A percentile compares a stretch with the other conserved stretches of the same genome.
Conservation (phyloP, 371 early-diverging fungal species). For the Apophysomyces ossiformis region DNA sequence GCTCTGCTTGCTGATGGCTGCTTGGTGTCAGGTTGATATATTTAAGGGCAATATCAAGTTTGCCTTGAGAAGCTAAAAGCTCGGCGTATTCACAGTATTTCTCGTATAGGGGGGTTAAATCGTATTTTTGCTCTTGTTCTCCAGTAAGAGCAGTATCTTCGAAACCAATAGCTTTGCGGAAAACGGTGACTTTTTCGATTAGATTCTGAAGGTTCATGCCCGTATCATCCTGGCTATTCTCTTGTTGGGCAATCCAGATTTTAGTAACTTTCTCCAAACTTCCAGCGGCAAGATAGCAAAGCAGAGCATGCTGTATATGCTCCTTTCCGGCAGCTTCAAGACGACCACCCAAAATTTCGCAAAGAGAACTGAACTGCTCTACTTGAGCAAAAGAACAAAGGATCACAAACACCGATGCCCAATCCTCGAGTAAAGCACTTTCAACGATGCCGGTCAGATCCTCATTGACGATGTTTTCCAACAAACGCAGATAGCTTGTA, state of each 20-base stretch:
- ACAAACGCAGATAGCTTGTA: constrained; percentile 79
- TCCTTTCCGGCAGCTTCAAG: constrained; percentile 49
- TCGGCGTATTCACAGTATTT: constrained; percentile 89
- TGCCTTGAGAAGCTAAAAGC: constrained; percentile 77
- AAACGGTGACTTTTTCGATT: constrained; percentile 91
- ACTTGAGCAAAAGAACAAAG: constrained; percentile 90
- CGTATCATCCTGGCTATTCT: constrained; percentile 4
- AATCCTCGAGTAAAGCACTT: constrained; percentile 79
- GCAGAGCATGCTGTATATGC: constrained; percentile 68
- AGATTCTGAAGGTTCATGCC: constrained; percentile 69
- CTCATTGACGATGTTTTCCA: constrained; percentile 80
- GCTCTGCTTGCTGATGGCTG: constrained; percentile 62
- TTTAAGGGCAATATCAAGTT: constrained; percentile 72
- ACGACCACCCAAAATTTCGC: constrained; percentile 74
- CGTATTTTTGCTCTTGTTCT: constrained; percentile 52
- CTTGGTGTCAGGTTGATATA: constrained; percentile 76
- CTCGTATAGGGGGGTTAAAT: constrained; percentile 79
- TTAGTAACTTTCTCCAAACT: constrained; percentile 83
- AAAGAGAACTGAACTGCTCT: constrained; percentile 73
- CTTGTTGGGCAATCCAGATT: constrained; percentile 77
- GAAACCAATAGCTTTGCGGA: constrained; percentile 88
- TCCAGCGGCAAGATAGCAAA: constrained; percentile 92
- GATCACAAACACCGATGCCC: constrained; percentile 90
- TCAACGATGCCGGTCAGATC: constrained; percentile 84
- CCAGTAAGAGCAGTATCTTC: constrained; percentile 47